These are phyloP conservation scores for Paecilomyces variotii DNA, from an alignment of 2,329 filamentous ascomycete genomes.

Conservation along the genomic window DNA sequence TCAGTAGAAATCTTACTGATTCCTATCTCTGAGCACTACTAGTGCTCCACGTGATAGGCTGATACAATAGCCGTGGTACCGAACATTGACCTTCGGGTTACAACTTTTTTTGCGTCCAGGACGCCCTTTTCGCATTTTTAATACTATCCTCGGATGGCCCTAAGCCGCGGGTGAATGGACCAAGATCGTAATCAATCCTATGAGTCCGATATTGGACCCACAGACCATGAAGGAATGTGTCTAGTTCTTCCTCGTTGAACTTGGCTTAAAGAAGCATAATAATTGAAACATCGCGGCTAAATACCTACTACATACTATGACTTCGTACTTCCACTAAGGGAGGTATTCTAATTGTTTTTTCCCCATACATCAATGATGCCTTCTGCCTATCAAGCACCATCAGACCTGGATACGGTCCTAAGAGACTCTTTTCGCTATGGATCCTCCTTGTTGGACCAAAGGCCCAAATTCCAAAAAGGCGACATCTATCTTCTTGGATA, in stretches of 20 bases:
- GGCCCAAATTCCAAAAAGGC: neutral
- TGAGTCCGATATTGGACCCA: too few species aligned
- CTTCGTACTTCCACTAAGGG: neutral
- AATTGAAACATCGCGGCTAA: too few species aligned
- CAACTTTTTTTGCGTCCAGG: neutral
- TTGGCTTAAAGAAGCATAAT: too few species aligned
- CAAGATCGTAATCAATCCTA: too few species aligned
- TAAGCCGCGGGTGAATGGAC: neutral
- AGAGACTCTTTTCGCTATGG: neutral
- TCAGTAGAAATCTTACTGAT: neutral
- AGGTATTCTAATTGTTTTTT: neutral
- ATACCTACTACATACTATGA: neutral
- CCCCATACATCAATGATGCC: neutral
- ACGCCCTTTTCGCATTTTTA: neutral
- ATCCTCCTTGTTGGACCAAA: neutral
- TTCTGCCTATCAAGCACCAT: neutral
- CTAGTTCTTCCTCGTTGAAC: too few species aligned
- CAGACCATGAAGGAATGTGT: too few species aligned
- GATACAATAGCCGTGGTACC: neutral
- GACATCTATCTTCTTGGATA: constrained; percentile 6
- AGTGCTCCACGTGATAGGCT: neutral
- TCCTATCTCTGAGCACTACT: neutral
- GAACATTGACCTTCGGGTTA: neutral
- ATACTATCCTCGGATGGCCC: neutral
- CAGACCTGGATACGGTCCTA: neutral